phyloP scores from a whole-genome alignment of 768 basidiomycete species.

The Postia placenta region DNA sequence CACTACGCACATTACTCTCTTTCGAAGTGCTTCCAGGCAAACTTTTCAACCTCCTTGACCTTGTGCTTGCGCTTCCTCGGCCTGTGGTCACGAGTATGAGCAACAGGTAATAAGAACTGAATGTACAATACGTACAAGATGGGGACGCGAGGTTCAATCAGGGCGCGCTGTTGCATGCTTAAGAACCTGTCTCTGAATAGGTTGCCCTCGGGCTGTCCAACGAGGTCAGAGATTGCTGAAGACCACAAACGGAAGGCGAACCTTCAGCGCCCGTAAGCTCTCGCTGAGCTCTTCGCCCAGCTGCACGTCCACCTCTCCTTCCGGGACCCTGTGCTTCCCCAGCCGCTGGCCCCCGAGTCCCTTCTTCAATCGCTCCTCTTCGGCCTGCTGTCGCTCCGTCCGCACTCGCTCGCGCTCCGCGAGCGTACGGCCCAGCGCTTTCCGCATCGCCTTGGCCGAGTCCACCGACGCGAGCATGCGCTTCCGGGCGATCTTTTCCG shows the following conservation, averaged over 20 bases:
- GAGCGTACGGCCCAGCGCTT: constrained; percentile 29
- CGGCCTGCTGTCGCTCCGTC: constrained; percentile 34
- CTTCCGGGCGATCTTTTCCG: constrained; percentile 54
- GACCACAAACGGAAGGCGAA: constrained; percentile 18
- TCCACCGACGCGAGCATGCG: constrained; percentile 54
- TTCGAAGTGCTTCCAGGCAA: constrained; percentile 74
- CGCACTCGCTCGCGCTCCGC: constrained; percentile 33
- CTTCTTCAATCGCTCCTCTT: constrained; percentile 45
- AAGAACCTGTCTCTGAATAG: constrained; percentile 85
- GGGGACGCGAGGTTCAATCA: constrained; percentile 81
- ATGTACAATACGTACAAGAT: constrained; percentile 49
- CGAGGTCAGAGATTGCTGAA: not conserved
- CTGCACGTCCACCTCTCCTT: constrained; percentile 73
- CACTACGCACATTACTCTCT: constrained; percentile 18
- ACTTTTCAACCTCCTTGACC: constrained; percentile 68
- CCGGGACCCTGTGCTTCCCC: constrained; percentile 75
- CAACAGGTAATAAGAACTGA: not conserved
- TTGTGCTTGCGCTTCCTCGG: constrained; percentile 47
- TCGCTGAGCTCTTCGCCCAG: constrained; percentile 87
- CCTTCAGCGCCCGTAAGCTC: constrained; percentile 78
- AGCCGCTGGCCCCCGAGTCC: constrained; percentile 72
- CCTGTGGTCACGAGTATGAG: constrained; percentile 25
- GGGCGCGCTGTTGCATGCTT: constrained; percentile 80
- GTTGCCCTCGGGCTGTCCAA: constrained; percentile 81
- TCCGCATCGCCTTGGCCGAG: constrained; percentile 47